A percentile compares a stretch with the other conserved stretches of the same genome.
These are phyloP conservation scores for Ogataea hybrid DNA, from an alignment of 1,139 yeast species.

Conservation along the genomic window DNA sequence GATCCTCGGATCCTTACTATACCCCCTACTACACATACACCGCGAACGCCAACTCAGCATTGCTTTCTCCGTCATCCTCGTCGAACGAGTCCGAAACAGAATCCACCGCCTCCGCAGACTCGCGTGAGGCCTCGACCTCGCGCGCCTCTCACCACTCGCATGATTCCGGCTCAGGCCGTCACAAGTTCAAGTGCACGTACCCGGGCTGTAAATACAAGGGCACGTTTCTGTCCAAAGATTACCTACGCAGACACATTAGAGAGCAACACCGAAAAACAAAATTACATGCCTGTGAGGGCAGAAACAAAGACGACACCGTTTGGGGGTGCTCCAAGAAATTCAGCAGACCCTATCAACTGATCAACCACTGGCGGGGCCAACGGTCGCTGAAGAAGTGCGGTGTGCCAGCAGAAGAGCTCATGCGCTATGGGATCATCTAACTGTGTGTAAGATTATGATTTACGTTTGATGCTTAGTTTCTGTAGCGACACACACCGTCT, in stretches of 20 bases:
- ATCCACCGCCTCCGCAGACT: conserved; percentile 1
- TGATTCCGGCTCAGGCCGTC: conserved; percentile 6
- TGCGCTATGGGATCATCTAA: conserved; percentile 21
- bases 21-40: conserved; percentile 1
- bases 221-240: conserved; percentile 31
- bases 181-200: conserved; percentile 22
- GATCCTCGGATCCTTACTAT: conserved; percentile 1
- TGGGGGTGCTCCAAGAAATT: conserved; percentile 32
- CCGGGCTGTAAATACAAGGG: conserved; percentile 30
- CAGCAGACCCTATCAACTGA: conserved; percentile 31
- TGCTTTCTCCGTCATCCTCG: conserved; percentile 4
- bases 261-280: conserved; percentile 30
- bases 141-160: conserved; percentile 8
- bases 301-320: conserved; percentile 17
- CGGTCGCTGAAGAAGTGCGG: conserved; percentile 29
- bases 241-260: conserved; percentile 30
- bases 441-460: background rate
- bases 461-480: background rate
- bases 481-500: background rate
- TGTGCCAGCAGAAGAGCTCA: conserved; percentile 24
- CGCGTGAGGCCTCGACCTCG: conserved; percentile 11
- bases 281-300: conserved; percentile 28
- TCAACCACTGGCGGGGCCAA: conserved; percentile 32
- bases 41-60: background rate
- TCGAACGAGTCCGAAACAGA: conserved; percentile 8